Percentiles rank a stretch among this genome's conserved stretches.
These are phyloP conservation scores for Plasmodium fragile DNA, from an alignment of 169 alveolate species.

Conservation along the genomic window DNA sequence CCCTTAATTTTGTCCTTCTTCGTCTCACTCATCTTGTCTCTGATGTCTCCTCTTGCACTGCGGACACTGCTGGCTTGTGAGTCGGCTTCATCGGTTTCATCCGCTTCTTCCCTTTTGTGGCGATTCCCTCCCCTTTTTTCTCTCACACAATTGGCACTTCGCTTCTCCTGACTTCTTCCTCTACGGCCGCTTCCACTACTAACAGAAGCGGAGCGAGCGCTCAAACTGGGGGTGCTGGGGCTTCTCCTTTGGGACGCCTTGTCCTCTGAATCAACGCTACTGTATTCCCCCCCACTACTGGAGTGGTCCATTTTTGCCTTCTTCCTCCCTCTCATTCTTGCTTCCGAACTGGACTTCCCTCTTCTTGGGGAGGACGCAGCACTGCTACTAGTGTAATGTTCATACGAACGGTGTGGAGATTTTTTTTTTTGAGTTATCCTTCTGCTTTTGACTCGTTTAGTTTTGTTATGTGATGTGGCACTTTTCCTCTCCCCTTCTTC, in stretches of 20 bases:
- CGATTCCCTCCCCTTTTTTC: not conserved
- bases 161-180: conserved; percentile 4
- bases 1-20: not conserved
- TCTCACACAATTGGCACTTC: not conserved
- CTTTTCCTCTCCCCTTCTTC: conserved; percentile 1
- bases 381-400: not conserved
- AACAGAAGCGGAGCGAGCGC: not conserved
- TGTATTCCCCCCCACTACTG: not conserved
- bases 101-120: not conserved
- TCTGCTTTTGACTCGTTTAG: not conserved
- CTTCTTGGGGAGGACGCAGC: not conserved
- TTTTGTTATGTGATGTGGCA: not conserved
- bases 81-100: not conserved
- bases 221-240: not conserved
- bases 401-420: not conserved
- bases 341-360: not conserved
- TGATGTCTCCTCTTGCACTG: not conserved
- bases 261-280: not conserved
- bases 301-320: not conserved
- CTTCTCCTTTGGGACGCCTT: not conserved
- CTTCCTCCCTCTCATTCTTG: not conserved
- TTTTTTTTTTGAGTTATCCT: not conserved
- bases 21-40: not conserved
- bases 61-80: not conserved
- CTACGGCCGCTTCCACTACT: not conserved